phyloP scores from a whole-genome alignment of 192 early-diverging fungal genomes.

The Backusella tarrabulga region DNA sequence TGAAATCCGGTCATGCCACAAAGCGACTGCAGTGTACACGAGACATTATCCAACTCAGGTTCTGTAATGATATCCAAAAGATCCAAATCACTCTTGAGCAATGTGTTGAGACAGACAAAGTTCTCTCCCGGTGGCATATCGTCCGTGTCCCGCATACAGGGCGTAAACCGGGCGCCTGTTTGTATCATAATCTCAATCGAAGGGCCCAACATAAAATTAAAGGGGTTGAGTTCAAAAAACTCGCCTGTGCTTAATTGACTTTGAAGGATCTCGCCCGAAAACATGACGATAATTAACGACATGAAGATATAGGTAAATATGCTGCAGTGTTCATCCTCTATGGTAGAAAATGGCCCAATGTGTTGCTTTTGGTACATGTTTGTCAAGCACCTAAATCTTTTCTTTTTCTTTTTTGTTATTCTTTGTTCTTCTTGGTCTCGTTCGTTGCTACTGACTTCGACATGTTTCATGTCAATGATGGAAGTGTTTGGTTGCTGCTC shows the following conservation, averaged over 20 bases:
- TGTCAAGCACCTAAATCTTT: not conserved
- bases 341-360: not conserved
- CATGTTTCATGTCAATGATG: not conserved
- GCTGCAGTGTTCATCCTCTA: not conserved
- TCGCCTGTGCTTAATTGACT: constrained; percentile 5
- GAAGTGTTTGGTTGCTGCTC: not conserved
- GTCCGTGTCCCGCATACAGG: constrained; percentile 66
- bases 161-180: constrained; percentile 72
- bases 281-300: not conserved
- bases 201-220: constrained; percentile 14
- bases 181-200: constrained; percentile 9
- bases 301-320: constrained; percentile 4
- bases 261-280: constrained; percentile 1
- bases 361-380: not conserved
- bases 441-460: not conserved
- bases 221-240: constrained; percentile 8
- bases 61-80: not conserved
- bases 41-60: not conserved
- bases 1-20: constrained; percentile 59
- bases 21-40: constrained; percentile 56
- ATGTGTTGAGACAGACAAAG: not conserved
- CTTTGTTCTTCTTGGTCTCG: not conserved
- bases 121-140: not conserved
- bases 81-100: not conserved
- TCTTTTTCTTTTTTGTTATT: not conserved